phyloP scores from a whole-genome alignment of 2,329 filamentous ascomycete species.

The Xylariaceae sp. region DNA sequence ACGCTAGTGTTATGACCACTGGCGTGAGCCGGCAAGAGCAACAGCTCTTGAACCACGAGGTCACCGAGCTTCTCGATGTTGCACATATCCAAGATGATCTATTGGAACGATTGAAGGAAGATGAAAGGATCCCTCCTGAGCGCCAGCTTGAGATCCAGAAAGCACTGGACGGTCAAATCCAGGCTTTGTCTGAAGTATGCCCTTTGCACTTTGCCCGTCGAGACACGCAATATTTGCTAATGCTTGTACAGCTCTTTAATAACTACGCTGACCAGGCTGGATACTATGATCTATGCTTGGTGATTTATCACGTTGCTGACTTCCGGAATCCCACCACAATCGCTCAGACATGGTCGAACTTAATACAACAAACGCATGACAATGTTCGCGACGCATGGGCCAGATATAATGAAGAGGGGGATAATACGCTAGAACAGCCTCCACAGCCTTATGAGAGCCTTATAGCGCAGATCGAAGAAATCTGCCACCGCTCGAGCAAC shows the following conservation, averaged over 20 bases:
- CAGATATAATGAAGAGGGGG: conserved; percentile 32
- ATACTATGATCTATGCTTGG: conserved; percentile 89
- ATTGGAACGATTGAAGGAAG: conserved; percentile 69
- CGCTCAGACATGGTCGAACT: conserved; percentile 74
- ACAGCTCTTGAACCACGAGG: conserved; percentile 79
- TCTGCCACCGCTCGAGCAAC: conserved; percentile 60
- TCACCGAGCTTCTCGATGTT: conserved; percentile 82
- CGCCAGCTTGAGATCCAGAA: conserved; percentile 61
- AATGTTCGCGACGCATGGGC: conserved; percentile 45
- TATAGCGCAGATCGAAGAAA: conserved; percentile 58
- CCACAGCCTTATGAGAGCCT: conserved; percentile 67
- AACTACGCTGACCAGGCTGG: conserved; percentile 83
- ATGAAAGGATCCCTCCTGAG: conserved; percentile 63
- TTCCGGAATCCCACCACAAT: conserved; percentile 86
- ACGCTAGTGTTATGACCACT: conserved; percentile 77
- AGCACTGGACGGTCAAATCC: conserved; percentile 73
- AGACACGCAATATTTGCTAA: conserved; percentile 4
- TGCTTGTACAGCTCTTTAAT: conserved; percentile 71
- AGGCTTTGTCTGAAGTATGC: conserved; percentile 72
- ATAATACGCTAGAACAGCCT: conserved; percentile 31
- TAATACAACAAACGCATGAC: conserved; percentile 69
- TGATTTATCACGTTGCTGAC: conserved; percentile 89
- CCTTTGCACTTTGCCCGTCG: conserved; percentile 17
- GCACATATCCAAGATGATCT: conserved; percentile 94
- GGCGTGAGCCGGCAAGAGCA: conserved; percentile 76